phyloP scores from a whole-genome alignment of 1,284 basidiomycete species.

The Mrakiaceae sp. region DNA sequence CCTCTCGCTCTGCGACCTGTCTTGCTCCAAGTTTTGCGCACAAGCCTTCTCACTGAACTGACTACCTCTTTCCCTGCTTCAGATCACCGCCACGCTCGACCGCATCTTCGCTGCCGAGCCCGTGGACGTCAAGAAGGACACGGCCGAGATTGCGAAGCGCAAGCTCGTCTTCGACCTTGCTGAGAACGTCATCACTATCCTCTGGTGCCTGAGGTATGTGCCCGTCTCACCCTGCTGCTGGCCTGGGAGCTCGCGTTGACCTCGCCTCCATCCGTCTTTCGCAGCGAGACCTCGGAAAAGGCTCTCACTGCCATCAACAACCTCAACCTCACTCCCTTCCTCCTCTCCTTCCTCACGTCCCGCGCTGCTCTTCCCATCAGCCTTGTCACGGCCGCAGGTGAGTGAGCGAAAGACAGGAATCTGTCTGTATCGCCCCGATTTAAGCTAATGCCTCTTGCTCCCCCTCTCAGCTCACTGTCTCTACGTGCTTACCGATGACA shows the following conservation, averaged over 20 bases:
- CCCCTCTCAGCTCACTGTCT: slow-evolving; percentile 61
- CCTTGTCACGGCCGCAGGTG: slow-evolving; percentile 68
- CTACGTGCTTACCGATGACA: slow-evolving; percentile 82
- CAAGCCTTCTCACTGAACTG: background rate
- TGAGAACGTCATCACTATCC: slow-evolving; percentile 76
- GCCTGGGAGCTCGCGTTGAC: too few relatives aligned
- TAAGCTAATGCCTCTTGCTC: slow-evolving; percentile 5
- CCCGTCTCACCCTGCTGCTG: background rate
- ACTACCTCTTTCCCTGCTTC: background rate
- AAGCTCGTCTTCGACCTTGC: slow-evolving; percentile 72
- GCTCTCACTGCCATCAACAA: slow-evolving; percentile 75
- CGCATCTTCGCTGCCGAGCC: slow-evolving; percentile 43
- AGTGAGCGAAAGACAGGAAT: slow-evolving; percentile 16
- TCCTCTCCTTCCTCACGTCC: slow-evolving; percentile 68
- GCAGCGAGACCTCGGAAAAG: slow-evolving; percentile 82
- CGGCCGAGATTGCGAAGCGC: slow-evolving; percentile 48
- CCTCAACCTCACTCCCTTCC: slow-evolving; percentile 59
- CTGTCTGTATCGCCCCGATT: background rate
- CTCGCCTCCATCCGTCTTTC: background rate
- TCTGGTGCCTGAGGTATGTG: slow-evolving; percentile 87
- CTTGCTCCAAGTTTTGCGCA: background rate
- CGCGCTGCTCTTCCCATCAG: slow-evolving; percentile 53
- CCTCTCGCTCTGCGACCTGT: background rate
- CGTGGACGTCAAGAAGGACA: slow-evolving; percentile 43
- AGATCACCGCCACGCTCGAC: slow-evolving; percentile 66